A percentile compares a stretch with the other conserved stretches of the same genome.
phyloP scores from a whole-genome alignment of 192 early-diverging fungal species.

The Entrophospora sp. region DNA sequence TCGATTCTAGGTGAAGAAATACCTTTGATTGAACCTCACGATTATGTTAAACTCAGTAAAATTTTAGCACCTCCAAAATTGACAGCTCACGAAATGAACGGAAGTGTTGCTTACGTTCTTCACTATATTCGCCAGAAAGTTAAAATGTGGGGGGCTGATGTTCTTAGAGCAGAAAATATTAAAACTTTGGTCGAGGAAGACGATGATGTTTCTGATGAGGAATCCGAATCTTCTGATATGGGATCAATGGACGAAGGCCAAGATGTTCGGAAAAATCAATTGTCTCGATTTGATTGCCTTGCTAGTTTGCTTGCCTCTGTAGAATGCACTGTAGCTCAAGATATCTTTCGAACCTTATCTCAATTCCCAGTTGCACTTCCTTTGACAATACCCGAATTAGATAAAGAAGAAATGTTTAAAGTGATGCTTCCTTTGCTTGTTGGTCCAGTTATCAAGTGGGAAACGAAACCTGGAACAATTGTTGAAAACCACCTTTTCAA shows the following conservation, averaged over 20 bases:
- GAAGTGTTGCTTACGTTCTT: not conserved
- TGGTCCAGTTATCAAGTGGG: conserved; percentile 18
- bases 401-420: not conserved
- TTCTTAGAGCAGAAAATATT: conserved; percentile 12
- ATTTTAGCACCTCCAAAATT: conserved; percentile 1
- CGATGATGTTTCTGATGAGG: not conserved
- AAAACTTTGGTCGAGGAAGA: not conserved
- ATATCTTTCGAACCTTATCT: conserved; percentile 9
- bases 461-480: conserved; percentile 7
- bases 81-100: not conserved
- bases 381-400: conserved; percentile 6
- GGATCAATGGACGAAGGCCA: not conserved
- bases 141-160: conserved; percentile 13
- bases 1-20: conserved; percentile 4
- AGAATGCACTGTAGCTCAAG: conserved; percentile 15
- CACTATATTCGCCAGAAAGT: conserved; percentile 12
- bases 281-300: conserved; percentile 14
- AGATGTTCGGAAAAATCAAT: not conserved
- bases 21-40: not conserved
- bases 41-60: conserved; percentile 2
- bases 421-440: conserved; percentile 15
- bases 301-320: conserved; percentile 4
- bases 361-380: conserved; percentile 19
- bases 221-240: not conserved
- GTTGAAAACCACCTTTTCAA: conserved; percentile 20